These are phyloP conservation scores for Kuraishia piskuri DNA, from an alignment of 805 yeast genomes.

Conservation along the genomic window DNA sequence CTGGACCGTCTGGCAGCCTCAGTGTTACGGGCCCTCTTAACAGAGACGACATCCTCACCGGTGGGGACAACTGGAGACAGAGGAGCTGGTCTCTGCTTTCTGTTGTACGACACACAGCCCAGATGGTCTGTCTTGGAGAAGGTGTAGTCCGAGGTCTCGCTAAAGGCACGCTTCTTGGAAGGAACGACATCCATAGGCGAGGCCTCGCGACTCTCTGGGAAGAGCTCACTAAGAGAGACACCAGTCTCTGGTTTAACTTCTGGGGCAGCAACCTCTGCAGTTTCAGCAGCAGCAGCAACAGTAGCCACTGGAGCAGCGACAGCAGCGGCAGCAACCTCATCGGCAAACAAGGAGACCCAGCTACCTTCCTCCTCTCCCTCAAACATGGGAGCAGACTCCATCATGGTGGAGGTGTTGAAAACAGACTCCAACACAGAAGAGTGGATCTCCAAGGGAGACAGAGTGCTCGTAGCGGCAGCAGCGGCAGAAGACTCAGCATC, in stretches of 20 bases:
- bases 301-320: conserved; percentile 13
- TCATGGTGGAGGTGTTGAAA: conserved; percentile 8
- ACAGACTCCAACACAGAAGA: conserved; percentile 44
- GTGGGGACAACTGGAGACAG: conserved; percentile 61
- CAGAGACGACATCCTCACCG: conserved; percentile 54
- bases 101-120: conserved; percentile 69
- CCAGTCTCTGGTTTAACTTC: not conserved
- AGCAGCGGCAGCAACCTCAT: conserved; percentile 24
- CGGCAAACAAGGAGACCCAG: conserved; percentile 57
- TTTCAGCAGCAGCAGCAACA: conserved; percentile 4
- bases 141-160: not conserved
- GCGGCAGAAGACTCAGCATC: not conserved
- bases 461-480: conserved; percentile 13
- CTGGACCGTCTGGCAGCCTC: conserved; percentile 95
- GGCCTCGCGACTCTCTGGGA: not conserved
- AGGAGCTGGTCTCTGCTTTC: conserved; percentile 69
- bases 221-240: not conserved
- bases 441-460: conserved; percentile 46
- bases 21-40: conserved; percentile 94
- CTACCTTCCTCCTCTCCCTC: conserved; percentile 42
- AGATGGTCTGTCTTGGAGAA: conserved; percentile 40
- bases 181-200: not conserved
- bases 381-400: conserved; percentile 49
- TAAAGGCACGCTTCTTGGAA: conserved; percentile 1
- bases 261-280: not conserved